Evolutionary conservation across 164 flowering plant genomes (phyloP), one percentile per base, ranked within the genome.

Genomic region (Liquidambar formosana): DNA sequence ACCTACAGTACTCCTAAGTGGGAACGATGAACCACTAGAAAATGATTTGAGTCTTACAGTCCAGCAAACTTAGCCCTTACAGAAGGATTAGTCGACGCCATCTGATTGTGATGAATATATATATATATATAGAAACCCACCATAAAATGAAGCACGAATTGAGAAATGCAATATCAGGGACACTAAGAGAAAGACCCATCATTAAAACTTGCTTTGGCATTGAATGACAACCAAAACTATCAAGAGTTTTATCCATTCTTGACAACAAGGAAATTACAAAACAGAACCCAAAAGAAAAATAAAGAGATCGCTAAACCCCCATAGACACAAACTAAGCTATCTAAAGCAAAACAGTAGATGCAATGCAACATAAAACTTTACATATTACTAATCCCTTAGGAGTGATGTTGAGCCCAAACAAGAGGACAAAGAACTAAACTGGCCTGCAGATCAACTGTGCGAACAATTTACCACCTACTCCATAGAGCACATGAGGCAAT

Each of bases 401-500:
- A 10, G 25, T 48, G 51, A 2, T 15, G 5, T 48, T 15, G 19
- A 48, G n/a, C 51, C 51, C 13, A 48, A 13, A 48, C 51, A 13
- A 48, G 46, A 44, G 12, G 46, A 41, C 53, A 66, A 26, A 28
- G 46, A 33, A 19, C 58, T 33, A 49, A 21, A 51, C n/a, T 14
- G n/a, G n/a, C n/a, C n/a, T n/a, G n/a, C n/a, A n/a, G n/a, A n/a
- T n/a, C n/a, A n/a, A n/a, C n/a, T n/a, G n/a, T n/a, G n/a, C n/a
- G n/a, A 52, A 52, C 38, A 15, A 51, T 26, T 14, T 27, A 21
- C n/a, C 18, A 4, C 26, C 47, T 53, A 66, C 26, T 27, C 57
- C 64, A 48, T n/a, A 52, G 51, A 51, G 16, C 8, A 58, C n/a
- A 61, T 49, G 48, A 69, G 54, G 62, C 45, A 15, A 71, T 65